phyloP scores from a whole-genome alignment of 176 grass and related monocot species.

The Tillandsia fasciculata region DNA sequence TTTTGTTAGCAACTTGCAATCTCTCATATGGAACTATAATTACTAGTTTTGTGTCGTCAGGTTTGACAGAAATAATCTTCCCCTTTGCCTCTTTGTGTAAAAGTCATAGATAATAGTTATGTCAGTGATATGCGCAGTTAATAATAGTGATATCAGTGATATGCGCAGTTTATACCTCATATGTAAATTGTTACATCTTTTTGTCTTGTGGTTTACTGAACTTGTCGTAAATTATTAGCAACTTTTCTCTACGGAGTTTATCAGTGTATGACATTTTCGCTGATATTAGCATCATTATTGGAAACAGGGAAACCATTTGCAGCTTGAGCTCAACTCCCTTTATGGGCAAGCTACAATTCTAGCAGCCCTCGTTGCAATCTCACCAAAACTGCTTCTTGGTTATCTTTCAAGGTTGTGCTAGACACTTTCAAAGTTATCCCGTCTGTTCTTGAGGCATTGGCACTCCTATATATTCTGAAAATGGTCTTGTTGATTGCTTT shows the following conservation, averaged over 20 bases:
- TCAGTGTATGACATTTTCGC: slow-evolving; percentile 8
- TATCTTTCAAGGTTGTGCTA: slow-evolving; percentile 73
- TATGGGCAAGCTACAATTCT: slow-evolving; percentile 85
- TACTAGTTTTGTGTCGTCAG: neutral
- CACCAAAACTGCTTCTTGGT: slow-evolving; percentile 85
- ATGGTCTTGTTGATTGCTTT: neutral
- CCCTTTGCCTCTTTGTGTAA: no score
- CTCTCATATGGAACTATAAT: neutral
- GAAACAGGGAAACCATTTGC: slow-evolving; percentile 63
- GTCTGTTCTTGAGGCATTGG: neutral
- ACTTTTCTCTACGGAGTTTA: slow-evolving; percentile 4
- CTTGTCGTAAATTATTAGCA: neutral
- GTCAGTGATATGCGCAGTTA: no score
- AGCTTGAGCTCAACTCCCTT: slow-evolving; percentile 57
- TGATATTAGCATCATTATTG: slow-evolving; percentile 17
- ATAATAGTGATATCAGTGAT: no score
- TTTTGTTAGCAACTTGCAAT: neutral
- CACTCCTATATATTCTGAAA: neutral
- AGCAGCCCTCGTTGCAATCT: slow-evolving; percentile 81
- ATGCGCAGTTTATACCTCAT: neutral
- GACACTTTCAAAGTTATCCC: no score
- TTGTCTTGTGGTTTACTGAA: neutral
- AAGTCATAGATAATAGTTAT: neutral
- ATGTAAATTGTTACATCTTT: no score
- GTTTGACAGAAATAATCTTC: neutral